Evolutionary conservation across 2,329 filamentous ascomycete genomes (phyloP).

Genomic region (Fusarium phyllophilum): DNA sequence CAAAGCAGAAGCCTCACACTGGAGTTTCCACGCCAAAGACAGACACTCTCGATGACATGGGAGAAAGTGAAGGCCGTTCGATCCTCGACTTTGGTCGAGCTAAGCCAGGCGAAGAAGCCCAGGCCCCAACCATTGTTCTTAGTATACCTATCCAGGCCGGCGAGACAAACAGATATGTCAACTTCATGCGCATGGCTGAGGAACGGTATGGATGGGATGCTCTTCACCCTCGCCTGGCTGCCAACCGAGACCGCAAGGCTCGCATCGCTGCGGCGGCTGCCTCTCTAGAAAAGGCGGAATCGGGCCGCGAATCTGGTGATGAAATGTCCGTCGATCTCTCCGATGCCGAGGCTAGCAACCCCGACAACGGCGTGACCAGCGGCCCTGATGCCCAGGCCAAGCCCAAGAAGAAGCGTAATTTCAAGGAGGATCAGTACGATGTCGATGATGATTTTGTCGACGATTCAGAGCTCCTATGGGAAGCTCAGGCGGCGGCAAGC

Average conservation of each 20-base stretch:
- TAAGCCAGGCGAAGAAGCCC: conserved; percentile 66
- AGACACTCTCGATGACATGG: conserved; percentile 59
- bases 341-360: conserved; percentile 81
- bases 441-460: conserved; percentile 88
- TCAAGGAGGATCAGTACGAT: conserved; percentile 85
- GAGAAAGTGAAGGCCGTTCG: conserved; percentile 60
- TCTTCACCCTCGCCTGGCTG: conserved; percentile 88
- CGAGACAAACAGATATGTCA: conserved; percentile 89
- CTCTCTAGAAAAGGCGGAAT: conserved; percentile 80
- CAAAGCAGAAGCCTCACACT: conserved; percentile 58
- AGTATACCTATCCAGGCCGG: conserved; percentile 79
- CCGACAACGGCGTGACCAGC: conserved; percentile 78
- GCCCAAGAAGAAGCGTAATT: conserved; percentile 82
- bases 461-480: conserved; percentile 94
- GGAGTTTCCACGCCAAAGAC: conserved; percentile 60
- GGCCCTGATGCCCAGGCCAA: conserved; percentile 71
- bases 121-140: conserved; percentile 82
- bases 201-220: conserved; percentile 95
- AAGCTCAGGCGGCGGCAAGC: conserved; percentile 92
- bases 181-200: conserved; percentile 93
- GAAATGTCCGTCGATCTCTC: conserved; percentile 87
- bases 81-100: conserved; percentile 71
- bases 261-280: conserved; percentile 90
- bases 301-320: conserved; percentile 75
- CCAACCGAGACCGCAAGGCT: conserved; percentile 86